Conservation (phyloP, 176 grass and related monocot species). For the Oryza punctata region DNA sequence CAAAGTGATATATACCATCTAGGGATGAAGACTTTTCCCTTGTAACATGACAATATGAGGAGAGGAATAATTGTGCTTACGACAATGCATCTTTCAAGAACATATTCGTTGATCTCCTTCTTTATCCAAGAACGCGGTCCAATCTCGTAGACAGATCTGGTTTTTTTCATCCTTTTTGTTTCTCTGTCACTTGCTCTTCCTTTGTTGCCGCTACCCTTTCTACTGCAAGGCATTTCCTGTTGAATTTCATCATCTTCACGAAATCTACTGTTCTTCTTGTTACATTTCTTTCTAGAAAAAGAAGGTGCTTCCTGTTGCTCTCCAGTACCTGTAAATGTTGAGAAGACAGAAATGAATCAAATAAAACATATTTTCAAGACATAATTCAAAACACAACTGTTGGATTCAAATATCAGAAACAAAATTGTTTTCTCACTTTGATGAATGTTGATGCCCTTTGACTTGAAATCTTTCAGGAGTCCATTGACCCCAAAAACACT, state of each 20-base stretch:
- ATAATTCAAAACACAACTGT: not conserved
- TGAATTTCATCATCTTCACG: not conserved
- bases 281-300: not conserved
- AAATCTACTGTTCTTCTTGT: not conserved
- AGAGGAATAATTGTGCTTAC: slow-evolving; percentile 25
- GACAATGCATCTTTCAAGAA: not conserved
- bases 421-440: not conserved
- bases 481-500: slow-evolving; percentile 23
- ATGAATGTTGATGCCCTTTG: not conserved
- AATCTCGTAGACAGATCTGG: slow-evolving; percentile 3
- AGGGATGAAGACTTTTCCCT: not conserved
- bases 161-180: not conserved
- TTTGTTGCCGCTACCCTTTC: not conserved
- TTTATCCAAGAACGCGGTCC: slow-evolving; percentile 37
- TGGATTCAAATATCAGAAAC: not conserved
- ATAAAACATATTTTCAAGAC: not conserved
- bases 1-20: not conserved
- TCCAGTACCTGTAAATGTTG: not conserved
- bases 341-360: not conserved
- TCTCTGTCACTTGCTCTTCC: not conserved
- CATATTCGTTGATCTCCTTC: slow-evolving; percentile 22
- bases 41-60: not conserved
- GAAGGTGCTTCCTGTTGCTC: slow-evolving; percentile 3
- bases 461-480: slow-evolving; percentile 21
- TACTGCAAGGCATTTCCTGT: not conserved